Evolutionary conservation across 1,139 yeast species (phyloP).

Genomic region (Blastobotrys buckinghamii): DNA sequence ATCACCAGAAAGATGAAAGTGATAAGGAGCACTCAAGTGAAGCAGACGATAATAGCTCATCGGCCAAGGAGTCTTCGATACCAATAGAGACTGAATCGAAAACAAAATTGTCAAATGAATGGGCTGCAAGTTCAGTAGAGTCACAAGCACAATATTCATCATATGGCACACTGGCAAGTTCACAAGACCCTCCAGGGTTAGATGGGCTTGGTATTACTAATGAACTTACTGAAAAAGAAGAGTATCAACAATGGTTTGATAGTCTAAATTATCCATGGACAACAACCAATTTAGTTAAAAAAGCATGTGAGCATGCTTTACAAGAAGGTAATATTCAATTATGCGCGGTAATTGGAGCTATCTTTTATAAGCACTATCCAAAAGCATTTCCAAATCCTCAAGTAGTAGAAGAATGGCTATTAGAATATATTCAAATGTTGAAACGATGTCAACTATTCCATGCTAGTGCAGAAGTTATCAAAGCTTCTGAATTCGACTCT

Average conservation of each 20-base stretch:
- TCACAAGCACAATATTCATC: not conserved
- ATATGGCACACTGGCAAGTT: conserved; percentile 2
- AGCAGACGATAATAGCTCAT: not conserved
- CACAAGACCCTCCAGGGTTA: not conserved
- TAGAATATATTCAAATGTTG: conserved; percentile 52
- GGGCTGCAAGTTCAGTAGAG: not conserved
- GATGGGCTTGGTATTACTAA: conserved; percentile 3
- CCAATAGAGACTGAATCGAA: not conserved
- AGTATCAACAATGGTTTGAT: conserved; percentile 21
- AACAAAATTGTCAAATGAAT: conserved; percentile 7
- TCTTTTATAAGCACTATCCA: conserved; percentile 46
- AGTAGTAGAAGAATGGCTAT: conserved; percentile 40
- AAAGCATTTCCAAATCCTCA: conserved; percentile 20
- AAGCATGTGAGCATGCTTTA: conserved; percentile 49
- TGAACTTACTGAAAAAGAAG: not conserved
- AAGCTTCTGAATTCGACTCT: conserved; percentile 39
- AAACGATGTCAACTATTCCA: conserved; percentile 49
- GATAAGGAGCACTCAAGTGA: not conserved
- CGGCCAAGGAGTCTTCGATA: not conserved
- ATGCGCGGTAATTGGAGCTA: conserved; percentile 53
- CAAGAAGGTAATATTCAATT: conserved; percentile 61
- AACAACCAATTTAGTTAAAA: conserved; percentile 38
- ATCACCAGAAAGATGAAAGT: not conserved
- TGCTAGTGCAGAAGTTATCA: conserved; percentile 53
- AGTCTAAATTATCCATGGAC: conserved; percentile 45